A percentile compares a stretch with the other conserved stretches of the same genome.
These are phyloP conservation scores for Penicillium sp. DNA, from an alignment of 2,329 filamentous ascomycete genomes.

Conservation along the genomic window DNA sequence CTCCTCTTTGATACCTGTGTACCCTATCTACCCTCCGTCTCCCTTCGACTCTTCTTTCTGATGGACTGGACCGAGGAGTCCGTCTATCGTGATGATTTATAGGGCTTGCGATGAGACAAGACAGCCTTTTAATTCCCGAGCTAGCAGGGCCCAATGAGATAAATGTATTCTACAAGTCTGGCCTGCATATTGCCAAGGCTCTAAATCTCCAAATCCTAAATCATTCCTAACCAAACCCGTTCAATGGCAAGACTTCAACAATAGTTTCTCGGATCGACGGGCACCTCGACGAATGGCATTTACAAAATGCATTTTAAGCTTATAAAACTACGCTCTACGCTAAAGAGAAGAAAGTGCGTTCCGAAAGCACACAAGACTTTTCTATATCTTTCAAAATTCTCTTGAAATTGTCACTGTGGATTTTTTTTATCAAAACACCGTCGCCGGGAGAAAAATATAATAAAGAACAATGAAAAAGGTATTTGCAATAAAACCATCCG, in stretches of 20 bases:
- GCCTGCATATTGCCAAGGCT: not conserved
- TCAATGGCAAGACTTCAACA: conserved; percentile 17
- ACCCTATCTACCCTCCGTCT: too few species aligned
- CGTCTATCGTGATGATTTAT: not conserved
- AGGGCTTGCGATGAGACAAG: not conserved
- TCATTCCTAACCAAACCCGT: conserved; percentile 9
- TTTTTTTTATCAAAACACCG: not conserved
- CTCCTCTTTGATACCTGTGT: not conserved
- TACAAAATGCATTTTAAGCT: not conserved
- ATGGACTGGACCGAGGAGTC: not conserved
- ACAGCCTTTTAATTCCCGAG: not conserved
- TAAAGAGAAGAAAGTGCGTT: not conserved
- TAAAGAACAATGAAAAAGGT: not conserved
- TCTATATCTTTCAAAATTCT: not conserved
- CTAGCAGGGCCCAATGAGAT: not conserved
- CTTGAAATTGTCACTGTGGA: not conserved
- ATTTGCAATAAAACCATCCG: conserved; percentile 11
- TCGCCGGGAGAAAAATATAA: not conserved
- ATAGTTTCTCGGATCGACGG: not conserved
- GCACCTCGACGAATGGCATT: not conserved
- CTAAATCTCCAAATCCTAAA: not conserved
- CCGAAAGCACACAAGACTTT: not conserved
- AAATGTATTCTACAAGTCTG: conserved; percentile 19
- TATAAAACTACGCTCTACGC: not conserved
- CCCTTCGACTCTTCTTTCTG: not conserved